These are phyloP conservation scores for Hymenoscyphus salicellus DNA, from an alignment of 2,329 filamentous ascomycete genomes.

Conservation along the genomic window DNA sequence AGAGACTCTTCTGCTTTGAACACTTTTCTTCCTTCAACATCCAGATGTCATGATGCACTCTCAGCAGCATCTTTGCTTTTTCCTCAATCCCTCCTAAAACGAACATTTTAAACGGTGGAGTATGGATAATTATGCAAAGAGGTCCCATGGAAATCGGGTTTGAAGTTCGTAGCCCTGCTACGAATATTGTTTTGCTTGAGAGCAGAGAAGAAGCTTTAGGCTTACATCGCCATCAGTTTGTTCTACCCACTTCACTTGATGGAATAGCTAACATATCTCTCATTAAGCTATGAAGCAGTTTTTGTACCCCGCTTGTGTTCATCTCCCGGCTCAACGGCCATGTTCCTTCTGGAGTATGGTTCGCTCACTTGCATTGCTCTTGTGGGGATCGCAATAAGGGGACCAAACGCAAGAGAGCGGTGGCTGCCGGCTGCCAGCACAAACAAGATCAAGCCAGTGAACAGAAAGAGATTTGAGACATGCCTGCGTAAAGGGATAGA, in stretches of 20 bases:
- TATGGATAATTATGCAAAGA: conserved; percentile 1
- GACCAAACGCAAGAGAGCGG: conserved; percentile 4
- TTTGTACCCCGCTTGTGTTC: background rate
- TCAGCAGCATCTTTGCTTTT: background rate
- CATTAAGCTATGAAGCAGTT: background rate
- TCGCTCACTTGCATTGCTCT: conserved; percentile 1
- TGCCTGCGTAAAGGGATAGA: background rate
- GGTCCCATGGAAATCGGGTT: background rate
- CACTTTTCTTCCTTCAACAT: background rate
- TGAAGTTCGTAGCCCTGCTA: background rate
- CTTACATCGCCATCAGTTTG: background rate
- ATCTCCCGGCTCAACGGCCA: background rate
- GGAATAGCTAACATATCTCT: background rate
- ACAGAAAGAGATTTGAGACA: background rate
- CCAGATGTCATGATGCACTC: background rate
- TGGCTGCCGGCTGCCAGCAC: background rate
- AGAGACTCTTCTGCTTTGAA: background rate
- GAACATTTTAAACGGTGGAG: background rate
- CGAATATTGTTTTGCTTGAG: background rate
- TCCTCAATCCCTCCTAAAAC: background rate
- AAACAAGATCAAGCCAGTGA: conserved; percentile 3
- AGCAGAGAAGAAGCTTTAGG: background rate
- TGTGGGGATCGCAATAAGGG: conserved; percentile 2
- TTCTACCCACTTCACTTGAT: background rate
- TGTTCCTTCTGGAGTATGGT: background rate